Conservation (phyloP, 129 eudicot genomes). For the Lactuca saligna region DNA sequence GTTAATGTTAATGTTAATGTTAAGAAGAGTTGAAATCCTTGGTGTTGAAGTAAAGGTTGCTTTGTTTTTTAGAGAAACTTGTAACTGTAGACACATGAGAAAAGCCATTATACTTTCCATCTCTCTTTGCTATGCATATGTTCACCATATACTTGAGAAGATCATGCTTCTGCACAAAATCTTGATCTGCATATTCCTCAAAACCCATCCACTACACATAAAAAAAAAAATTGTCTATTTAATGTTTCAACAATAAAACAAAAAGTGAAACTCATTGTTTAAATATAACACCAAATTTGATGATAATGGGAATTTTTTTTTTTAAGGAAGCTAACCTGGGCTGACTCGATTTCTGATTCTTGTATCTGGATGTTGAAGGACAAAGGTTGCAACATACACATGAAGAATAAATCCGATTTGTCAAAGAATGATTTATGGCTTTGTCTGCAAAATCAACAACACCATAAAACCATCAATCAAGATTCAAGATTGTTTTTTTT, state of each 20-base stretch:
- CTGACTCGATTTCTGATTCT: slow-evolving; percentile 86
- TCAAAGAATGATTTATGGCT: slow-evolving; percentile 78
- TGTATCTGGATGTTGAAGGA: slow-evolving; percentile 67
- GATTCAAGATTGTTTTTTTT: neutral
- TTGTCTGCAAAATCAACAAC: slow-evolving; percentile 50
- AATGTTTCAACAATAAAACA: neutral
- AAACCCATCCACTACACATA: slow-evolving; percentile 77
- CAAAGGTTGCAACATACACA: slow-evolving; percentile 79
- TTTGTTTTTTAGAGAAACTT: slow-evolving; percentile 40
- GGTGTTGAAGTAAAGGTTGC: slow-evolving; percentile 59
- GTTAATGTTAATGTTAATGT: too few species aligned
- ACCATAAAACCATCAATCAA: neutral
- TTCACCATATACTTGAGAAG: slow-evolving; percentile 56
- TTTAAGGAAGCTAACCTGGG: slow-evolving; percentile 51
- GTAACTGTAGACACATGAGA: slow-evolving; percentile 51
- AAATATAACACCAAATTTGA: too few species aligned
- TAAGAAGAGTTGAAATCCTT: slow-evolving; percentile 24
- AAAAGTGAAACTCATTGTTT: neutral
- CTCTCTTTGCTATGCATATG: slow-evolving; percentile 64
- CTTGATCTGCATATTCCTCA: slow-evolving; percentile 70
- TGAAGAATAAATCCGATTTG: slow-evolving; percentile 82
- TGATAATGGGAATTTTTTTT: too few species aligned
- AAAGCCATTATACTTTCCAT: slow-evolving; percentile 56
- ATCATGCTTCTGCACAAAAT: slow-evolving; percentile 60
- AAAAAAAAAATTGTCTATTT: neutral